Evolutionary conservation across 768 basidiomycete species (phyloP).

Genomic region (Infundibulicybe gibba): DNA sequence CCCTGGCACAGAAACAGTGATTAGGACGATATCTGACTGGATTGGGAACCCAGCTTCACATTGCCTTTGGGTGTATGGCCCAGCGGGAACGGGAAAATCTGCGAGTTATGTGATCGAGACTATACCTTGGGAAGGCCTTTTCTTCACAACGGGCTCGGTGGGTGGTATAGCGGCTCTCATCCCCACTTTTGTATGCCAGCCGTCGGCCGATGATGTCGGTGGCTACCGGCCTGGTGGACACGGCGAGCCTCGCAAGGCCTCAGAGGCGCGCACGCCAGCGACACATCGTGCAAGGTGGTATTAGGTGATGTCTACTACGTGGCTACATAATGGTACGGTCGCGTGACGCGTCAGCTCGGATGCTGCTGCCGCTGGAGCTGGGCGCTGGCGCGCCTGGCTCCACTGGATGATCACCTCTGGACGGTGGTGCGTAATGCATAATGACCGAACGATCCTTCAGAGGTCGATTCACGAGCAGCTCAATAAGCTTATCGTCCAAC

Average conservation of each 20-base stretch:
- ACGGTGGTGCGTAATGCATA: conserved; percentile 1
- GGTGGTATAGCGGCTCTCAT: conserved; percentile 2
- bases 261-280: no score
- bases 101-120: neutral
- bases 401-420: conserved; percentile 3
- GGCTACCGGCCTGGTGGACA: conserved; percentile 1
- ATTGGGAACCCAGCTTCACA: conserved; percentile 3
- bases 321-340: no score
- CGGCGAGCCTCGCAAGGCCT: no score
- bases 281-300: no score
- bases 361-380: no score
- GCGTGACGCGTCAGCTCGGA: no score
- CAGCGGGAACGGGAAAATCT: neutral
- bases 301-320: no score
- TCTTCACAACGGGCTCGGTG: conserved; percentile 7
- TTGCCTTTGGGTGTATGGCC: neutral
- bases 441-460: conserved; percentile 4
- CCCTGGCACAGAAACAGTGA: no score
- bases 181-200: conserved; percentile 5
- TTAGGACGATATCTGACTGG: conserved; percentile 5
- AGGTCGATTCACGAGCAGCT: neutral
- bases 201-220: conserved; percentile 3
- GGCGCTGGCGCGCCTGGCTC: no score
- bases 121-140: conserved; percentile 4
- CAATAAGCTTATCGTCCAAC: conserved; percentile 4